Evolutionary conservation across 108 stramenopile species (phyloP), one percentile per base, ranked within the genome.

Genomic region (Nannochloropsis gaditana): DNA sequence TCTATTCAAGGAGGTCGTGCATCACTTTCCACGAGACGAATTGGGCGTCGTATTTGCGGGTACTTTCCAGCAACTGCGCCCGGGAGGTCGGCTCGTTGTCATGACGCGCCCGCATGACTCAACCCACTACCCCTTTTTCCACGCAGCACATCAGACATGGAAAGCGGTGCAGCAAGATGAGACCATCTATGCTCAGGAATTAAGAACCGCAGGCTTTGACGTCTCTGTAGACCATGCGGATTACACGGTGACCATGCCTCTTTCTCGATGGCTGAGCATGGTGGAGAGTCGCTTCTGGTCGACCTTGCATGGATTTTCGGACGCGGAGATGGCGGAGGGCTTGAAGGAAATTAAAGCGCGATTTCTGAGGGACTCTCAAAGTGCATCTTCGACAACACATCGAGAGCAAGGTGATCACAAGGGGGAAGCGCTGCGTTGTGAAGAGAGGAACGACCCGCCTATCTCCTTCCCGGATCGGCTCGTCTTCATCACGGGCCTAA

Each of bases 221-320:
- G 59, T 73, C 59, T n/a, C 6, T 15, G 19, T 73, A 5, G 59
- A 73, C 6, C 59, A 73, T n/a, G 59, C 59, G 8, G 59, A 73
- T 73, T 73, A 73, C n/a, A 15, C 6, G 19, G 59, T 73, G 2
- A n/a, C 15, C 59, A 73, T 73, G 59, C 59, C 59, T n/a, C n/a
- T 73, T 15, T 73, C 59, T 73, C 59, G 59, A 3, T 73, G 59
- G 59, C n/a, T 73, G 59, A 73, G n/a, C n/a, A 73, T 73, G 59
- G 59, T 73, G 59, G n/a, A 73, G 15, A n/a, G 59, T 4, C 59
- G 59, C 59, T 73, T 73, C n/a, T 73, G 59, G 59, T 73, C 59
- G 59, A 73, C 15, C 59, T n/a, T 73, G 59, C 59, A 73, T 73
- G 59, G 59, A n/a, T 73, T 73, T 73, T 73, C 59, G 15, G 59